Evolutionary conservation across 345 rosid species (phyloP), one percentile per base, ranked within the genome.

Genomic region (Acer campestre): DNA sequence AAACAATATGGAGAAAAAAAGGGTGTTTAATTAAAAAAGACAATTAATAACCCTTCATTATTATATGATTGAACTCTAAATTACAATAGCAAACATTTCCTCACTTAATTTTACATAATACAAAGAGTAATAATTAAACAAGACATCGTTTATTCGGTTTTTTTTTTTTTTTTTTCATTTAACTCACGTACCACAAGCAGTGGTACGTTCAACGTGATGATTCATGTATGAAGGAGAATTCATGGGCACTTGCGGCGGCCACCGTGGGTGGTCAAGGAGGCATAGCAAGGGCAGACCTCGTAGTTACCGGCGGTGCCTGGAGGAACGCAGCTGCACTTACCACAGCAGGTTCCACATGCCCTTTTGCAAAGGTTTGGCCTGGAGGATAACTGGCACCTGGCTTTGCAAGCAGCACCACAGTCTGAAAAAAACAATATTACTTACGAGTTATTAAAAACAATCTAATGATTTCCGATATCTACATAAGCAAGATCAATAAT

Each of bases 171-270:
- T 42, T 42, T 42, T 42, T 42, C 46, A 8, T 42, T 42, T 7
- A 42, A 42, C 46, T 42, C 10, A 8, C 3, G 58, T 53, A 53
- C 58, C n/a, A 53, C 58, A 53, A 70, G 74, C 74, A 53, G 46
- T 53, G 74, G 46, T 35, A 53, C 18, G 27, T 74, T 48, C n/a
- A 3, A 11, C 18, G 55, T 42, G 46, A 9, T 49, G 55, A 49
- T 49, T 49, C 13, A 49, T 49, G 13, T 14, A 49, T 13, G 55
- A 4, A 42, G 46, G 10, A 42, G 18, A 58, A 53, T 31, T 67
- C 22, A 90, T 74, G 98, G 98, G 82, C 97, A 94, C 86, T 94
- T 93, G 85, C 69, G 92, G 78, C 86, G 78, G 75, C 97, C 95
- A 4, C 89, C 94, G 61, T 86, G 97, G 61, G 98, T 93, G 73